Percentiles rank a stretch among this genome's conserved stretches.
These are phyloP conservation scores for Limtongia smithiae DNA, from an alignment of 805 yeast genomes.

Conservation along the genomic window DNA sequence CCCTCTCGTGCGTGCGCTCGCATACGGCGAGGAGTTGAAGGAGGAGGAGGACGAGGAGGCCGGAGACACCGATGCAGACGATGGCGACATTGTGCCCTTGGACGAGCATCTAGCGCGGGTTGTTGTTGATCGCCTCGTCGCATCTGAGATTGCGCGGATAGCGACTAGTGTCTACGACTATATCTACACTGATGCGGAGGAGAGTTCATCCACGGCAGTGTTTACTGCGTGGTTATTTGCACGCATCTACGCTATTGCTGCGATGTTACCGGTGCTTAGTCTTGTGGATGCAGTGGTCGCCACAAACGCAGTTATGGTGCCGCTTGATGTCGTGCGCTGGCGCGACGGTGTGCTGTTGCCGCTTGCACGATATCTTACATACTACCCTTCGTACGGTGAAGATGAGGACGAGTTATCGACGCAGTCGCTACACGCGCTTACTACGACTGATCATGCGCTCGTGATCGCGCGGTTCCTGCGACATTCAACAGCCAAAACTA, in stretches of 20 bases:
- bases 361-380: slow-evolving; percentile 28
- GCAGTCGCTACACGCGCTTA: slow-evolving; percentile 15
- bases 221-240: slow-evolving; percentile 32
- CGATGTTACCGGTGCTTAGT: slow-evolving; percentile 21
- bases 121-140: slow-evolving; percentile 14
- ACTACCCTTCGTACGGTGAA: slow-evolving; percentile 6
- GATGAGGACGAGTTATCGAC: neutral
- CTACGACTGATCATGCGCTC: slow-evolving; percentile 27
- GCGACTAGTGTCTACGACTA: too few species aligned
- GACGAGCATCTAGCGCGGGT: slow-evolving; percentile 14
- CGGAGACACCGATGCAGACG: neutral
- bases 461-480: slow-evolving; percentile 28
- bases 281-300: slow-evolving; percentile 21
- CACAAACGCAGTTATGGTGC: slow-evolving; percentile 3
- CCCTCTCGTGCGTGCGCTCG: slow-evolving; percentile 19
- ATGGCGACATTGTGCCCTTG: slow-evolving; percentile 9
- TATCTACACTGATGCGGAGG: slow-evolving; percentile 29
- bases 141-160: too few species aligned
- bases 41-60: neutral
- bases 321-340: slow-evolving; percentile 32
- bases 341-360: slow-evolving; percentile 34
- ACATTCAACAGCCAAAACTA: slow-evolving; percentile 17
- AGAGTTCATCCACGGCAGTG: slow-evolving; percentile 5
- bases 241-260: slow-evolving; percentile 34
- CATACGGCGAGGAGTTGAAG: slow-evolving; percentile 2